Base-by-base conservation (phyloP, 2,329 filamentous ascomycete genomes). In the Atkinsonella hypoxylon region DNA sequence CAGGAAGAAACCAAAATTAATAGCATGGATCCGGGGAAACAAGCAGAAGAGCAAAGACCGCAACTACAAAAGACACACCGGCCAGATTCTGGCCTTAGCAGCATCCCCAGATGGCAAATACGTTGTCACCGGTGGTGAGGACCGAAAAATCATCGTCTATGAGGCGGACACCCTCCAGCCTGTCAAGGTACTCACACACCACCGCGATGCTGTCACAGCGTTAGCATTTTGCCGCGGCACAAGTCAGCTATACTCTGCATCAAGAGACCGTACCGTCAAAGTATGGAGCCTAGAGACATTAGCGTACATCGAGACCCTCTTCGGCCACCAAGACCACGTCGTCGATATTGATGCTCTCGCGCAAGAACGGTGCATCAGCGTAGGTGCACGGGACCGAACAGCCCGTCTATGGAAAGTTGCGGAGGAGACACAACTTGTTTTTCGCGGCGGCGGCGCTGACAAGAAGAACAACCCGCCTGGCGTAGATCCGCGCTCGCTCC, bases 321-420 rank as follows among this genome's bases (percentile, higher is more conserved):
- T 96, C 63, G 93, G 93, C 43, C 93, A 98, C 69, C 91, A 96
- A 64, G 91, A 97, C 64, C 78, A 87, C 56, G 86, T 97, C 5
- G 76, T 91, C 38, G 87, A 89, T 61, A 80, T 98, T 50, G 86
- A 87, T 56, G 85, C 88, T 20, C 76, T 95, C 55, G 83, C 85
- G 2, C 82, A 89, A 58, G 93, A 97, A 67, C 83, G 89, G 46
- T 96, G 93, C 64, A 77, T 97, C 53, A 93, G 85, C 54, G 93
- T 95, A 17, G 93, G 93, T 50, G 85, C 89, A 6, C 78, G 93
- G 56, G 93, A 98, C 66, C 83, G 91, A 51, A 96, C 90, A 2
- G 93, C 91, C 39, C 78, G 93, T 52, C 70, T 95, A 58, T 98
- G 93, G 93, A 96, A 96, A 68, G 90, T 98, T 1, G 82, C 88